Conservation (phyloP, 2,329 filamentous ascomycete genomes). For the Calonectria honghensis region DNA sequence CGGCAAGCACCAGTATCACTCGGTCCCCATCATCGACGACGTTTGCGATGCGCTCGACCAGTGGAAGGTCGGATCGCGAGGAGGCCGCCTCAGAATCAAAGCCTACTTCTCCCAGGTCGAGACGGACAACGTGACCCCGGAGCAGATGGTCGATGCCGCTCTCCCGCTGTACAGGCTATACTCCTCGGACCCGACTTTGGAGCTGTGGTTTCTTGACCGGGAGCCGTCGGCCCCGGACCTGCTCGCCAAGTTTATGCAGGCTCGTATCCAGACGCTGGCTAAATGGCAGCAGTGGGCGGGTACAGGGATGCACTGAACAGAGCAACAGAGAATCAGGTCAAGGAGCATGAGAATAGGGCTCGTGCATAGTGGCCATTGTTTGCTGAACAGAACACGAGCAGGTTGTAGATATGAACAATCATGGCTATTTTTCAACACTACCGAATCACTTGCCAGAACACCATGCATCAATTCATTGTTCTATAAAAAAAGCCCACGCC, state of each 20-base stretch:
- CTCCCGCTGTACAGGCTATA: slow-evolving; percentile 3
- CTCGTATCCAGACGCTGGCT: background rate
- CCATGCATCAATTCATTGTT: background rate
- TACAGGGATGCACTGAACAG: background rate
- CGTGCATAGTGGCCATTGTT: background rate
- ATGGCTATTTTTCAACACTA: background rate
- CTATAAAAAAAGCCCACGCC: background rate
- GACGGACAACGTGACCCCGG: background rate
- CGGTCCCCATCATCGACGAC: slow-evolving; percentile 1
- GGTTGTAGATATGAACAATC: background rate
- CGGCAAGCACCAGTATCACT: background rate
- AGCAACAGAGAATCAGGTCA: background rate
- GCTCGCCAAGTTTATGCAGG: slow-evolving; percentile 1
- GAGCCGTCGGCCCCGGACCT: background rate
- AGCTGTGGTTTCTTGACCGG: slow-evolving; percentile 8
- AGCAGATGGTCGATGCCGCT: background rate
- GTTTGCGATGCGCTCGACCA: slow-evolving; percentile 13
- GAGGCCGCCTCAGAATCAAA: background rate
- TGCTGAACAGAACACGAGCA: background rate
- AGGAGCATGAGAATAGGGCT: background rate
- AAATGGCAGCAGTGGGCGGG: background rate
- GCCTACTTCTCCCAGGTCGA: slow-evolving; percentile 10
- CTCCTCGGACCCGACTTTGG: background rate
- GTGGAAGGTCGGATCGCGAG: background rate
- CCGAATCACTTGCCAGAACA: background rate